phyloP scores from a whole-genome alignment of 805 yeast genomes.

The Candida wancherniae region DNA sequence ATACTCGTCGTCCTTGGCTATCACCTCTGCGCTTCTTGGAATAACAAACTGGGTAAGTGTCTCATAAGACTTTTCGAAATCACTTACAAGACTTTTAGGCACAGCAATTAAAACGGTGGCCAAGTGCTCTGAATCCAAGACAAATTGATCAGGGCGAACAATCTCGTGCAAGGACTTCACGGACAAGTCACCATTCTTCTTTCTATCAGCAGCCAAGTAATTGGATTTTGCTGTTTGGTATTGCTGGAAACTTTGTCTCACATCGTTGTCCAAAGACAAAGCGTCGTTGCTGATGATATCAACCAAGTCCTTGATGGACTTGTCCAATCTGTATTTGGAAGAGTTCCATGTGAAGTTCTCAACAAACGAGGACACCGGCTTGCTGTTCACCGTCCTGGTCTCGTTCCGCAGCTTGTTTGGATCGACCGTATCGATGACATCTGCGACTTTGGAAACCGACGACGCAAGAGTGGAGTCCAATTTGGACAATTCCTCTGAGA shows the following conservation, averaged over 20 bases:
- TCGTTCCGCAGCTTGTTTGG: constrained; percentile 20
- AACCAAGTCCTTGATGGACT: constrained; percentile 72
- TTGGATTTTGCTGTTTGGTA: constrained; percentile 82
- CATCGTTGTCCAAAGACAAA: constrained; percentile 76
- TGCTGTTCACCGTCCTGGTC: constrained; percentile 38
- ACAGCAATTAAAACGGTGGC: constrained; percentile 85
- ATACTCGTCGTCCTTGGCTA: constrained; percentile 72
- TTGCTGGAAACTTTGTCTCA: constrained; percentile 64
- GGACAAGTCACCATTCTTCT: constrained; percentile 88
- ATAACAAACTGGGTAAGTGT: constrained; percentile 75
- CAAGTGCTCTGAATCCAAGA: constrained; percentile 79
- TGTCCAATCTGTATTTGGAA: constrained; percentile 80
- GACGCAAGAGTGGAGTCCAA: constrained; percentile 72
- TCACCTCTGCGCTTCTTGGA: constrained; percentile 77
- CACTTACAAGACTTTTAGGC: constrained; percentile 58
- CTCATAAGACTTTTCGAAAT: constrained; percentile 71
- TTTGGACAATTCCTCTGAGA: constrained; percentile 83
- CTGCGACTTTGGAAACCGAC: constrained; percentile 71
- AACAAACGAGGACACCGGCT: constrained; percentile 56
- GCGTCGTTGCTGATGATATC: constrained; percentile 71
- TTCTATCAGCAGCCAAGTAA: constrained; percentile 83
- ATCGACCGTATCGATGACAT: constrained; percentile 49
- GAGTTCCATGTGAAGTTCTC: constrained; percentile 84
- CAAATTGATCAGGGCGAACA: constrained; percentile 78
- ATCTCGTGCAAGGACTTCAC: constrained; percentile 87